phyloP scores from a whole-genome alignment of 345 rosid species.

The rapeseed (Brassica napus) region Da-Ae NC_063447.1:53098001-53098500 shows the following conservation, averaged over 20 bases:
- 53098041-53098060: background rate
- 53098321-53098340: no score
- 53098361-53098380: no score
- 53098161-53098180: background rate
- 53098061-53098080: background rate
- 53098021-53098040: background rate
- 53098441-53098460: no score
- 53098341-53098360: no score
- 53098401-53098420: no score
- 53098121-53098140: background rate
- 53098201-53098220: background rate
- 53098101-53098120: background rate
- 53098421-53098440: no score
- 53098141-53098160: background rate
- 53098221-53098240: background rate
- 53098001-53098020: background rate
- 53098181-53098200: background rate
- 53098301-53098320: no score
- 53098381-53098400: no score
- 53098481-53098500: no score
- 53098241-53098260: background rate
- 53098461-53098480: no score
- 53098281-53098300: no score
- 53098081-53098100: background rate
- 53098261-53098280: no score